Conservation (phyloP, 805 yeast species). For the Kodamaea kakaduensis region DNA sequence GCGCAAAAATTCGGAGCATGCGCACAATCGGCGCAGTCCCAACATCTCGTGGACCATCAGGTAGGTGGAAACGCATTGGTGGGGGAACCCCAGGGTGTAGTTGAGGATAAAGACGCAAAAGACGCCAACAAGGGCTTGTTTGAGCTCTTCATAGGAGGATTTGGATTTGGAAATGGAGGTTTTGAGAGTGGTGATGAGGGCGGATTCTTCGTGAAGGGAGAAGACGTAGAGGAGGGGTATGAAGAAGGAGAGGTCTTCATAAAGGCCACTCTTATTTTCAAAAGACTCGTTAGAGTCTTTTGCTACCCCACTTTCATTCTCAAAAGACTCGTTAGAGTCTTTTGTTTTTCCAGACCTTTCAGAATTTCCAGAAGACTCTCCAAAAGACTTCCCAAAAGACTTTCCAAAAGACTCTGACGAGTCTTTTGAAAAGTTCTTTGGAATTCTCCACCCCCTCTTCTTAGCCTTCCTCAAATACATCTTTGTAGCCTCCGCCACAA, state of each 20-base stretch:
- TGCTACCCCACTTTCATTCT: no score
- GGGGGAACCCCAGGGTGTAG: constrained; percentile 17
- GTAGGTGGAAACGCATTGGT: constrained; percentile 43
- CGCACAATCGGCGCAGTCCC: constrained; percentile 69
- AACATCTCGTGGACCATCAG: constrained; percentile 67
- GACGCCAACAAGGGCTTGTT: constrained; percentile 41
- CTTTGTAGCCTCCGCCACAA: constrained; percentile 48
- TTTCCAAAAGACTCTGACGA: no score
- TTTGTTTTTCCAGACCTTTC: no score
- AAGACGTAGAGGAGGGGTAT: constrained; percentile 47
- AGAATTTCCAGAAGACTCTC: no score
- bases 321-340: no score
- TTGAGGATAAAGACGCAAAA: constrained; percentile 38
- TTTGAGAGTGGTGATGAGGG: constrained; percentile 32
- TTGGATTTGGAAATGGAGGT: constrained; percentile 42
- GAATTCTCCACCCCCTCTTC: constrained; percentile 32
- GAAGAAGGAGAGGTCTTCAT: constrained; percentile 23
- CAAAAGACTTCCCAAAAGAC: not conserved
- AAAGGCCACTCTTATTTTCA: constrained; percentile 1
- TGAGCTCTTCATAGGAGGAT: constrained; percentile 41
- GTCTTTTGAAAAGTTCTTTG: no score
- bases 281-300: no score
- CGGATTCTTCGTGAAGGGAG: constrained; percentile 50
- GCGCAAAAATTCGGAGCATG: constrained; percentile 53
- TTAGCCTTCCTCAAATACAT: constrained; percentile 28